Conservation (phyloP, 345 rosid species). For the Diplotaxis tenuifolia region DNA sequence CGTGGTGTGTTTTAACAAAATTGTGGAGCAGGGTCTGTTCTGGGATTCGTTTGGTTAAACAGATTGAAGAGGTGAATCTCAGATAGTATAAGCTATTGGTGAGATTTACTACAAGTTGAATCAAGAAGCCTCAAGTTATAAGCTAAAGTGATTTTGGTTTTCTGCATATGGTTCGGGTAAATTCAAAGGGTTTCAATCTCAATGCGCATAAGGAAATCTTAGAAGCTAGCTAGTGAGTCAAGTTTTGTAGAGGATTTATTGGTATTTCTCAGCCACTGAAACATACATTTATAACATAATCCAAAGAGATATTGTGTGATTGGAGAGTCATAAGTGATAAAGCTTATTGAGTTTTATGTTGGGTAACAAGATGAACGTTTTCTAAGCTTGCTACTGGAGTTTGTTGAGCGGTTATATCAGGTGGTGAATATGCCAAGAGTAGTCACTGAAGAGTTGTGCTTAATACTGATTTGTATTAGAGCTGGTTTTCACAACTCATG, state of each 20-base stretch:
- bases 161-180: background rate
- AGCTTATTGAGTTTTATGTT: background rate
- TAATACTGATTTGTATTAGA: background rate
- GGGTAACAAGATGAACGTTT: background rate
- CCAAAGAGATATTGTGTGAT: background rate
- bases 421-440: background rate
- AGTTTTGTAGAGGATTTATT: background rate
- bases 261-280: no score
- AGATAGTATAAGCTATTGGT: background rate
- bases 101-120: background rate
- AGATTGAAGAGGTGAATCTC: background rate
- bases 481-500: background rate
- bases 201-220: no score
- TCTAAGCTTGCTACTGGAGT: background rate
- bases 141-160: background rate
- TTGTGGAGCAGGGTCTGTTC: background rate
- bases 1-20: background rate
- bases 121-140: background rate
- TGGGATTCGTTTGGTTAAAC: background rate
- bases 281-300: background rate
- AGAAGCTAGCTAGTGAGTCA: constrained; percentile 15
- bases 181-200: no score
- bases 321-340: background rate
- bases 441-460: background rate
- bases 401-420: background rate